Evolutionary conservation across 257 asterid genomes (phyloP).

Genomic region (Oldenlandia corymbosa): DNA sequence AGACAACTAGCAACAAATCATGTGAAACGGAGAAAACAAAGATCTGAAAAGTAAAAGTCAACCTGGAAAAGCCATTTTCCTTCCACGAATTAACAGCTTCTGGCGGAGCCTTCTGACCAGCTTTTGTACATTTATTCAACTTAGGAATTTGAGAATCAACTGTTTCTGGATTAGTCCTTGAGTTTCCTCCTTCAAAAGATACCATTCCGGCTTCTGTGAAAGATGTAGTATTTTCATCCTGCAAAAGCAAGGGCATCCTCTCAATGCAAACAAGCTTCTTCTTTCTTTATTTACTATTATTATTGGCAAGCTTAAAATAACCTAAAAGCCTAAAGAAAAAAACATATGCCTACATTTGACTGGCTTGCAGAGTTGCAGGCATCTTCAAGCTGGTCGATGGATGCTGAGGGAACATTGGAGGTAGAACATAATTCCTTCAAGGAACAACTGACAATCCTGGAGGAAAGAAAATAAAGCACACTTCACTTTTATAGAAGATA

Average conservation of each 20-base stretch:
- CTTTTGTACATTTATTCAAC: constrained; percentile 38
- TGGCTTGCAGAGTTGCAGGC: constrained; percentile 19
- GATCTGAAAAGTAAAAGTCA: constrained; percentile 6
- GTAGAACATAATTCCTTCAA: constrained; percentile 44
- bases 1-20: neutral
- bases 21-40: neutral
- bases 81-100: constrained; percentile 64
- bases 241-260: constrained; percentile 24
- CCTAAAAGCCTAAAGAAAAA: constrained; percentile 6
- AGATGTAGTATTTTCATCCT: constrained; percentile 42
- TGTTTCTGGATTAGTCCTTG: constrained; percentile 28
- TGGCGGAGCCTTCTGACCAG: constrained; percentile 68
- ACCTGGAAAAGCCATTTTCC: constrained; percentile 95
- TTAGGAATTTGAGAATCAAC: constrained; percentile 33
- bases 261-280: no score
- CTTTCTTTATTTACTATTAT: no score
- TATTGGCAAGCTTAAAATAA: no score
- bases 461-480: constrained; percentile 14
- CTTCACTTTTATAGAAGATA: neutral
- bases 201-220: constrained; percentile 28
- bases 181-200: constrained; percentile 24
- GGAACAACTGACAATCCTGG: constrained; percentile 71
- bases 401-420: constrained; percentile 24
- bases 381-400: constrained; percentile 39
- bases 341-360: constrained; percentile 35